These are phyloP conservation scores for Candida rishiriensis DNA, from an alignment of 805 yeast species.

Conservation along the genomic window DNA sequence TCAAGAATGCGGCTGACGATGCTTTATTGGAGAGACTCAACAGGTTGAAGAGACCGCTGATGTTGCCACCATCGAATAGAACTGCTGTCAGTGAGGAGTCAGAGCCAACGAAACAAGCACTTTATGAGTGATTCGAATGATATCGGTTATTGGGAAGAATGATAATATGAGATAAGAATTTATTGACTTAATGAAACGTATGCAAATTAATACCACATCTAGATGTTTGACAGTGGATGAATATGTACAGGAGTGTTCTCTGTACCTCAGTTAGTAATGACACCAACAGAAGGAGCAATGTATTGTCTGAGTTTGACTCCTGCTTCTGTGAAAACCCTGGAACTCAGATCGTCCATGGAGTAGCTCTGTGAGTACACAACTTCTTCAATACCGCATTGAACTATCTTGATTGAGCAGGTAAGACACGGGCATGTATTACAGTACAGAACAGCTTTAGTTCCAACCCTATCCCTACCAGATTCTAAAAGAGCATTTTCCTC, in stretches of 20 bases:
- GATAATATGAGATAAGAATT: no score
- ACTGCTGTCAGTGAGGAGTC: background rate
- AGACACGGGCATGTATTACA: conserved; percentile 98
- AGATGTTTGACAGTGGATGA: no score
- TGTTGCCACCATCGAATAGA: background rate
- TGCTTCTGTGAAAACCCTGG: conserved; percentile 66
- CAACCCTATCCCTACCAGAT: conserved; percentile 86
- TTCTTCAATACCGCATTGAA: conserved; percentile 84
- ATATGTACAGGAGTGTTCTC: no score
- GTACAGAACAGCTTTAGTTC: conserved; percentile 60
- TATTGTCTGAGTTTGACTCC: conserved; percentile 68
- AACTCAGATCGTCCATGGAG: conserved; percentile 83
- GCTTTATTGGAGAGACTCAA: background rate
- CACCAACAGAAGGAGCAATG: conserved; percentile 33
- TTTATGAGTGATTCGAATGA: no score
- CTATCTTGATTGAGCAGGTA: conserved; percentile 93
- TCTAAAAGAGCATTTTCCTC: conserved; percentile 95
- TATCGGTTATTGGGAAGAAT: no score
- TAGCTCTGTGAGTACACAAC: conserved; percentile 92
- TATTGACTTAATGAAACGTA: no score
- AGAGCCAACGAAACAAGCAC: background rate
- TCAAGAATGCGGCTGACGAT: background rate
- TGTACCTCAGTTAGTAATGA: conserved; percentile 7
- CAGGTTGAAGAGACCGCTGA: background rate
- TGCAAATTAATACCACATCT: no score